Conservation (phyloP, 805 yeast genomes). For the Candida arabinofermentans region DNA sequence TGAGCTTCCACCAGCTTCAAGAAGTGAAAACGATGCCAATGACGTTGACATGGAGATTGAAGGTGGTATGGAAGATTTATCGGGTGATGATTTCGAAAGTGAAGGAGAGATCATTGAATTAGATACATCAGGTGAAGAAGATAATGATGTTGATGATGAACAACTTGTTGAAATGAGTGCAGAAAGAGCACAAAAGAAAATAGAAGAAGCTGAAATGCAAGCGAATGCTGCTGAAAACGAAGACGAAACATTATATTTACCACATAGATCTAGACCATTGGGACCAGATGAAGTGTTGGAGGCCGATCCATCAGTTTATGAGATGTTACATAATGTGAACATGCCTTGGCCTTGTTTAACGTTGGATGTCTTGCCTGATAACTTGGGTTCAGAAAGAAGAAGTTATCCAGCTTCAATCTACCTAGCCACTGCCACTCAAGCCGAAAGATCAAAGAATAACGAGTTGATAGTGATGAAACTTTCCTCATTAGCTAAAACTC, state of each 20-base stretch:
- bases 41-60: slow-evolving; percentile 60
- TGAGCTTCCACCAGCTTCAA: slow-evolving; percentile 17
- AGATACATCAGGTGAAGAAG: slow-evolving; percentile 55
- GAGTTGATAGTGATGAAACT: slow-evolving; percentile 82
- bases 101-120: slow-evolving; percentile 85
- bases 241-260: slow-evolving; percentile 59
- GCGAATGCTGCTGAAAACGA: slow-evolving; percentile 34
- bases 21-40: slow-evolving; percentile 22
- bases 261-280: slow-evolving; percentile 82
- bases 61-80: slow-evolving; percentile 77
- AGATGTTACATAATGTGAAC: slow-evolving; percentile 91
- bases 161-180: slow-evolving; percentile 12
- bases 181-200: slow-evolving; percentile 16
- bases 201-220: slow-evolving; percentile 33
- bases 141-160: slow-evolving; percentile 34
- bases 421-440: slow-evolving; percentile 91
- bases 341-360: slow-evolving; percentile 97
- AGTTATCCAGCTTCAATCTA: slow-evolving; percentile 84
- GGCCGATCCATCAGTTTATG: slow-evolving; percentile 94
- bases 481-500: slow-evolving; percentile 76
- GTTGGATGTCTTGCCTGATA: slow-evolving; percentile 83
- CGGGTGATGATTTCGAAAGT: slow-evolving; percentile 89
- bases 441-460: slow-evolving; percentile 80
- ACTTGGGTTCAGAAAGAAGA: slow-evolving; percentile 83
- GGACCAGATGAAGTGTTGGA: slow-evolving; percentile 96